Base-by-base conservation (phyloP, 768 basidiomycete species). In the Cystofilobasidium ferigula region DNA sequence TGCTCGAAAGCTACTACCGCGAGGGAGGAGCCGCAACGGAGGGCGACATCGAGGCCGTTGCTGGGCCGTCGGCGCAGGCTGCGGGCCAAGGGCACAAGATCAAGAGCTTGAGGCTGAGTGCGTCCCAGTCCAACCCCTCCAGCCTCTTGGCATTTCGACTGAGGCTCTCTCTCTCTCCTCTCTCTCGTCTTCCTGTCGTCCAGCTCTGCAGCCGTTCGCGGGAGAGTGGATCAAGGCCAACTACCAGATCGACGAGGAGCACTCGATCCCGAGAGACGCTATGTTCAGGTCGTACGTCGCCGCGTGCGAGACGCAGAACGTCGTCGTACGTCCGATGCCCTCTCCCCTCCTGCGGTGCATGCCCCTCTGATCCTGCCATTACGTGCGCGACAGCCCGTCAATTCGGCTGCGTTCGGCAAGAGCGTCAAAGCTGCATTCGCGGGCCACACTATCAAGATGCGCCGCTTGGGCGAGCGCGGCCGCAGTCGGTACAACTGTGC, bases 351-450 rank as follows among this genome's bases (percentile, higher is more conserved):
- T n/a, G n/a, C n/a, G n/a, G n/a, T n/a, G n/a, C n/a, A n/a, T n/a
- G n/a, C n/a, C n/a, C n/a, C n/a, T n/a, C n/a, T n/a, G n/a, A n/a
- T n/a, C n/a, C n/a, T n/a, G n/a, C n/a, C n/a, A n/a, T n/a, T n/a
- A n/a, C n/a, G n/a, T n/a, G n/a, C n/a, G n/a, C 48, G 26, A 53
- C 51, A 54, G 51, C 51, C 51, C 30, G 26, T 54, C 28, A 54
- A 54, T 18, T 30, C 51, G 28, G 51, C 51, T n/a, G 32, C 9
- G 18, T 54, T 54, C 20, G 51, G 51, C 3, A 54, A 54, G 30
- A 54, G 51, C 30, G 51, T 54, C 51, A 54, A 54, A 6, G 51
- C 51, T 12, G 26, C 51, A 2, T 54, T 32, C 18, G 28, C 51
- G 4, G 51, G 32, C 3, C 28, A 28, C 12, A 28, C 32, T 18